These are phyloP conservation scores for Cladosporium phlei DNA, from an alignment of 2,329 filamentous ascomycete species.

Conservation along the genomic window DNA sequence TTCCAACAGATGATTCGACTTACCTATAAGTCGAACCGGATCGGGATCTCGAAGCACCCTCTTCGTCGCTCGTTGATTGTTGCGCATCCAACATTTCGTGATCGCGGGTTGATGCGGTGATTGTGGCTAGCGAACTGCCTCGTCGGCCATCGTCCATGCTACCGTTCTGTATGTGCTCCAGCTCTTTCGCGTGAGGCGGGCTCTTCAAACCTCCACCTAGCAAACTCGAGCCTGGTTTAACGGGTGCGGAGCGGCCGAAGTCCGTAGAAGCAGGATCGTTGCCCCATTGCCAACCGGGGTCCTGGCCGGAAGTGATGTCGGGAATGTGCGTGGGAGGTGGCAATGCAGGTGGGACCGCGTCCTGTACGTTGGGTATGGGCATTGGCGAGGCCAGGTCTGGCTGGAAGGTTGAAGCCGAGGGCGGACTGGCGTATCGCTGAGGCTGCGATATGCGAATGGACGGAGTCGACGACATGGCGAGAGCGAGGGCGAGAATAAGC, in stretches of 20 bases:
- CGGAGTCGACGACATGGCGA: constrained; percentile 26
- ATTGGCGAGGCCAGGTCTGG: constrained; percentile 48
- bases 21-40: constrained; percentile 43
- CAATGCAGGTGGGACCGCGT: constrained; percentile 56
- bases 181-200: constrained; percentile 24
- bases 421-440: constrained; percentile 35
- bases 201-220: constrained; percentile 31
- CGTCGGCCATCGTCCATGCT: constrained; percentile 31
- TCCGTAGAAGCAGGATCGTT: constrained; percentile 49
- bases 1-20: constrained; percentile 15
- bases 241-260: constrained; percentile 43
- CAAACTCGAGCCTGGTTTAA: constrained; percentile 47
- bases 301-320: constrained; percentile 52
- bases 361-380: constrained; percentile 57
- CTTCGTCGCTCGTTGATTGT: constrained; percentile 28
- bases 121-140: constrained; percentile 37
- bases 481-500: constrained; percentile 8
- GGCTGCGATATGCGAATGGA: constrained; percentile 34
- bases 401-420: constrained; percentile 28
- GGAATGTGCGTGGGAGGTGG: constrained; percentile 58
- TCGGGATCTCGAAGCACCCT: constrained; percentile 20
- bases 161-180: constrained; percentile 23
- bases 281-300: constrained; percentile 60
- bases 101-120: constrained; percentile 25
- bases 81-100: constrained; percentile 26